Conservation (phyloP, 441 rosid genomes). For the Gossypium gossypioides region DNA sequence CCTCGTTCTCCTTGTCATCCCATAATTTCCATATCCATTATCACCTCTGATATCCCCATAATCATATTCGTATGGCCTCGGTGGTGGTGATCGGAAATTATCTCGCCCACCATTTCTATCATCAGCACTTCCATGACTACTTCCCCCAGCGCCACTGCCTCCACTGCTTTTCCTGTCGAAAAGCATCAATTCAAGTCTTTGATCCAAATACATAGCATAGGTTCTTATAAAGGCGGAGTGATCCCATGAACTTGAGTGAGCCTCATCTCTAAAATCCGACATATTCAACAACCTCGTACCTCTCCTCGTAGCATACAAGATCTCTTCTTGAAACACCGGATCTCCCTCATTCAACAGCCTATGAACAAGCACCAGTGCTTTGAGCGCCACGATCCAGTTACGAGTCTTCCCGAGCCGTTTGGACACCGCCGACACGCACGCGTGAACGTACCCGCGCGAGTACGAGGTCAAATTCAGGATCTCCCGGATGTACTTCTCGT, state of each 20-base stretch:
- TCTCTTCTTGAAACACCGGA: conserved; percentile 69
- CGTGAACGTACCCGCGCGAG: conserved; percentile 67
- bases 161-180: conserved; percentile 46
- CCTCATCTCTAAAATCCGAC: conserved; percentile 89
- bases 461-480: conserved; percentile 63
- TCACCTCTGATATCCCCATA: conserved; percentile 46
- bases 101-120: conserved; percentile 40
- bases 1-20: conserved; percentile 53
- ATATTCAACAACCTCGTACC: conserved; percentile 79
- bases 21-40: conserved; percentile 32
- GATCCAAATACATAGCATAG: conserved; percentile 79
- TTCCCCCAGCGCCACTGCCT: conserved; percentile 24
- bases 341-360: conserved; percentile 71
- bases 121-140: conserved; percentile 37
- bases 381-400: conserved; percentile 90
- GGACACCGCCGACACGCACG: conserved; percentile 66
- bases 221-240: conserved; percentile 83
- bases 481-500: conserved; percentile 63
- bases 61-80: conserved; percentile 55
- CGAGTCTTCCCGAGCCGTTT: conserved; percentile 82
- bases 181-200: conserved; percentile 57
- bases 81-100: conserved; percentile 67
- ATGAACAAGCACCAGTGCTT: conserved; percentile 62
- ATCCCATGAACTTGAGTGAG: conserved; percentile 95
- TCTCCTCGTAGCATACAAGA: conserved; percentile 63